These are phyloP conservation scores for Candida yuanshanica DNA, from an alignment of 805 yeast genomes.

Conservation along the genomic window DNA sequence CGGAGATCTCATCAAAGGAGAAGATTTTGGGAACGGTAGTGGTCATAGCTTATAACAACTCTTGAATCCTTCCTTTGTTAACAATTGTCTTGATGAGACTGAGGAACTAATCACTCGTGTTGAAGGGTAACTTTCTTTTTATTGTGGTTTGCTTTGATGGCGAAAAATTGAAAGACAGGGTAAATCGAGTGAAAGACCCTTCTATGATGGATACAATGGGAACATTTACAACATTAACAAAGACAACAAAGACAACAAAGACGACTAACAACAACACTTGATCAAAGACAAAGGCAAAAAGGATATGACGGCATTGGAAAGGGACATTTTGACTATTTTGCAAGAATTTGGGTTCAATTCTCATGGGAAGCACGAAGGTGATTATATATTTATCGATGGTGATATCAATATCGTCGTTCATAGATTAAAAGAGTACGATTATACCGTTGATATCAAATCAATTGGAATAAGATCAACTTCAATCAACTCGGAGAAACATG, in stretches of 20 bases:
- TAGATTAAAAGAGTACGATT: not conserved
- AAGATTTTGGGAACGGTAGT: constrained; percentile 91
- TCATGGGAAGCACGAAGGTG: not conserved
- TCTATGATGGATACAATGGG: not conserved
- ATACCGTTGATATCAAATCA: not conserved
- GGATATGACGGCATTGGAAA: not conserved
- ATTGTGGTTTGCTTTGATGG: not conserved
- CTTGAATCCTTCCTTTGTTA: not conserved
- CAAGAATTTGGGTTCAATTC: not conserved
- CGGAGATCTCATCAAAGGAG: constrained; percentile 84
- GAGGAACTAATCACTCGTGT: not conserved
- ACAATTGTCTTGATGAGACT: not conserved
- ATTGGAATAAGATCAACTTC: not conserved
- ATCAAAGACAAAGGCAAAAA: too few species aligned
- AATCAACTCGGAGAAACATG: not conserved
- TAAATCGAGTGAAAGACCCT: too few species aligned
- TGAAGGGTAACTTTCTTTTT: too few species aligned
- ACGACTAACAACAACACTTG: too few species aligned
- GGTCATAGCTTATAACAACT: constrained; percentile 47
- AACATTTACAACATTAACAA: not conserved
- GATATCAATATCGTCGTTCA: not conserved
- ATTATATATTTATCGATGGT: not conserved
- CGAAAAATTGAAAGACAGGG: not conserved
- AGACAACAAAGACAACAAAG: not conserved
- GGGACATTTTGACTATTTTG: not conserved